Evolutionary conservation across 2,329 filamentous ascomycete species (phyloP).

Genomic region (Colletotrichum plurivorum): DNA sequence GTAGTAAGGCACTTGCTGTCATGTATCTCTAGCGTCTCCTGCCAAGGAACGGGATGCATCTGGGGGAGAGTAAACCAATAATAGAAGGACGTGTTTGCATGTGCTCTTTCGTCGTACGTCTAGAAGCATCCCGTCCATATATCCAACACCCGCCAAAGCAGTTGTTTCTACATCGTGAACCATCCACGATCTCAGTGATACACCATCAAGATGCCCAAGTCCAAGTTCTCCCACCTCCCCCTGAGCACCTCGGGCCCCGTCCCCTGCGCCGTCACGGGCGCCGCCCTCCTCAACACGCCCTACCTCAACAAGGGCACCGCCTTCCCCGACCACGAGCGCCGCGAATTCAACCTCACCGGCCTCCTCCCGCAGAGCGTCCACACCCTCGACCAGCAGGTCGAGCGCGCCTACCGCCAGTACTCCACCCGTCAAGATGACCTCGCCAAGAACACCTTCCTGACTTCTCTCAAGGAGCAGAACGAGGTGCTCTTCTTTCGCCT

Average conservation of each 20-base stretch:
- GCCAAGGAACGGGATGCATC: constrained; percentile 14
- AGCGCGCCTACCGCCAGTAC: constrained; percentile 87
- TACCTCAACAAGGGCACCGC: constrained; percentile 86
- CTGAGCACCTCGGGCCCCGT: constrained; percentile 54
- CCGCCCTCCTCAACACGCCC: constrained; percentile 53
- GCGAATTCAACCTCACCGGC: constrained; percentile 78
- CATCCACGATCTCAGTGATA: background rate
- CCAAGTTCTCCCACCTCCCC: constrained; percentile 50
- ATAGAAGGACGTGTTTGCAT: too few relatives aligned
- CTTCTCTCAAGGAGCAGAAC: constrained; percentile 88
- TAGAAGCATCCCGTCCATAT: too few relatives aligned
- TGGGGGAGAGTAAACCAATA: too few relatives aligned
- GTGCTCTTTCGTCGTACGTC: too few relatives aligned
- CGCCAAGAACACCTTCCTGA: constrained; percentile 90
- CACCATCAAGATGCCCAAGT: constrained; percentile 10
- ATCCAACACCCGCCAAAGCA: too few relatives aligned
- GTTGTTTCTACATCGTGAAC: too few relatives aligned
- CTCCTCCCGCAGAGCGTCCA: constrained; percentile 81
- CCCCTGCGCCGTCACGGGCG: constrained; percentile 53
- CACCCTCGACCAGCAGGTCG: constrained; percentile 81
- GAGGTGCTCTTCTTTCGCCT: constrained; percentile 85
- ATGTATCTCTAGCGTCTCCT: constrained; percentile 9
- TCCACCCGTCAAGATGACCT: constrained; percentile 72
- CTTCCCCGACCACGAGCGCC: constrained; percentile 78
- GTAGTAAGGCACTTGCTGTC: background rate